Percentiles rank a stretch among this genome's conserved stretches.
phyloP scores from a whole-genome alignment of 257 asterid genomes.

The Scutellaria baicalensis region DNA sequence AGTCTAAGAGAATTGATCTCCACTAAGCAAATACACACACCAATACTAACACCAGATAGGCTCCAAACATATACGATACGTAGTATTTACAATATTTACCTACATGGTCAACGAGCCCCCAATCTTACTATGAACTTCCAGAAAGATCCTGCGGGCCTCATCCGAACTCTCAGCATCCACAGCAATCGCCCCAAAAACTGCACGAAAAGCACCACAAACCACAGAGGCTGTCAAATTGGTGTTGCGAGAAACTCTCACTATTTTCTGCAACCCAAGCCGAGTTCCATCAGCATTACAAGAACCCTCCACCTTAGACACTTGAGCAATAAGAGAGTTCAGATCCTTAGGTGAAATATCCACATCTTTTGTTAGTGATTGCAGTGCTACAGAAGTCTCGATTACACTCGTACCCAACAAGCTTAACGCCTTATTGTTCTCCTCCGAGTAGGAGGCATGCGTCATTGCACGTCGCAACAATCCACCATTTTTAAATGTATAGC shows the following conservation, averaged over 20 bases:
- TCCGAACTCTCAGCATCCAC: conserved; percentile 53
- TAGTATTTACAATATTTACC: conserved; percentile 18
- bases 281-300: conserved; percentile 51
- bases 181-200: conserved; percentile 67
- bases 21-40: background rate
- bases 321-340: conserved; percentile 33
- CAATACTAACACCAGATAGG: background rate
- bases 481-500: conserved; percentile 52
- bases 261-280: conserved; percentile 51
- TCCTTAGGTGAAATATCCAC: conserved; percentile 52
- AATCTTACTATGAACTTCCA: conserved; percentile 23
- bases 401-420: conserved; percentile 54
- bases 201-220: conserved; percentile 75
- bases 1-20: background rate
- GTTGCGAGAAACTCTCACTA: conserved; percentile 55
- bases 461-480: conserved; percentile 54
- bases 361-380: conserved; percentile 30
- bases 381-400: conserved; percentile 36
- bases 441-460: conserved; percentile 78
- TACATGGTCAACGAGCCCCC: conserved; percentile 30
- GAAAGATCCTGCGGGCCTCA: conserved; percentile 33
- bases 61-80: background rate
- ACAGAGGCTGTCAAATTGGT: conserved; percentile 58
- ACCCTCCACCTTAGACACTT: conserved; percentile 42
- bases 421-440: conserved; percentile 73